Percentiles rank a stretch among this genome's conserved stretches.
These are phyloP conservation scores for Camellia sinensis DNA, from an alignment of 148 eudicot genomes.

Conservation along the genomic window DNA sequence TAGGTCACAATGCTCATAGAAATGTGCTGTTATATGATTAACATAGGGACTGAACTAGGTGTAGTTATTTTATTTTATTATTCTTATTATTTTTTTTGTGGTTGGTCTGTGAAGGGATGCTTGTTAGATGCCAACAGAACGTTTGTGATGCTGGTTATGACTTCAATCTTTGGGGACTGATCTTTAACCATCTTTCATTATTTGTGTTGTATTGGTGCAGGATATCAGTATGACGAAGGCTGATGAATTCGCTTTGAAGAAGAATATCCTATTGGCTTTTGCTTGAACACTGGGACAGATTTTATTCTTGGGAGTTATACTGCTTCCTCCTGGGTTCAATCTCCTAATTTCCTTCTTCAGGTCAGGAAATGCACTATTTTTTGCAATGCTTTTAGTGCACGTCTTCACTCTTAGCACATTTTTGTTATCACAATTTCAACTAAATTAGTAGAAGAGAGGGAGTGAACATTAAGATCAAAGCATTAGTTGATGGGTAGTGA, in stretches of 20 bases:
- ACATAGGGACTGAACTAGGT: too few relatives aligned
- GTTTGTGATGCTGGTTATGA: not conserved
- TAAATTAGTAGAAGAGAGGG: not conserved
- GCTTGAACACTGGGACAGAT: constrained; percentile 31
- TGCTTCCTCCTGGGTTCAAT: not conserved
- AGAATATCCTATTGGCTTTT: constrained; percentile 70
- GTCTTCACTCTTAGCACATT: not conserved
- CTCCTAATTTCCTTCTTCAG: not conserved
- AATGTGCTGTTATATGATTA: too few relatives aligned
- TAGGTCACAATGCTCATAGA: too few relatives aligned
- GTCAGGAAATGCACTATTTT: constrained; percentile 6
- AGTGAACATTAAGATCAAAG: not conserved
- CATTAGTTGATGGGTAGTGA: not conserved
- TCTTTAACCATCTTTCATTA: not conserved
- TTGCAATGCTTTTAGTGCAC: not conserved
- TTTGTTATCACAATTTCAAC: not conserved
- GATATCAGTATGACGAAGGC: constrained; percentile 72
- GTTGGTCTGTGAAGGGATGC: not conserved
- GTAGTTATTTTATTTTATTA: too few relatives aligned
- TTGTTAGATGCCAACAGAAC: not conserved
- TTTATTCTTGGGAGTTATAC: not conserved
- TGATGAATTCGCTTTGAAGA: constrained; percentile 93
- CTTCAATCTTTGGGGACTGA: not conserved
- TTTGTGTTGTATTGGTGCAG: constrained; percentile 45
- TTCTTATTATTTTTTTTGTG: too few relatives aligned